Base-by-base conservation (phyloP, 1,139 yeast species). In the Candida tetrigidarum region DNA sequence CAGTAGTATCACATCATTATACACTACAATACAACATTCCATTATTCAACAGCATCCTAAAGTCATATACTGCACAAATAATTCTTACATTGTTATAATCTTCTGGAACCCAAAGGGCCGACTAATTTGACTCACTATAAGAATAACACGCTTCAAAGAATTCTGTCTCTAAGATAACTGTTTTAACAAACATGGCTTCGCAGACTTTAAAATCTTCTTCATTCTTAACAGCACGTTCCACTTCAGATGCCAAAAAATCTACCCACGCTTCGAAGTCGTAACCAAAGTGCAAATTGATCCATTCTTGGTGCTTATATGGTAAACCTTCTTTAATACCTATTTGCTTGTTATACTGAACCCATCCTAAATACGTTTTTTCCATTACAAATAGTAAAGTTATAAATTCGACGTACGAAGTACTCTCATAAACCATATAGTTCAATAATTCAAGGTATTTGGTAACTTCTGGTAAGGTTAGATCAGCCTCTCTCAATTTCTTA, bases 251-350 rank as follows among this genome's bases (percentile, higher is more conserved):
- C 40, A 80, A 61, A 47, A 79, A 78, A 2, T 60, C 49, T 6
- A 75, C 76, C 84, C 84, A 80, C 3, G 50, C 55, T 18, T 67
- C 60, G 53, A 81, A 74, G 23, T 60, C 73, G 10, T 63, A 62
- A 20, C 84, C 81, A 52, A 76, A 66, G 57, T 80, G 80, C 48
- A 80, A 58, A 49, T 62, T 63, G 35, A 79, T 72, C 84, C 84
- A 80, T 42, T 75, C 80, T 43, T 70, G 68, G 48, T 74, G 63
- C 51, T 75, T 77, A 64, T 74, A 77, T 23, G 65, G 64, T 29
- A 79, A 61, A 33, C 63, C 55, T 2, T 51, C 43, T 1, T 70
- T 63, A 8, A 66, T 55, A 1, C 46, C 43, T 1, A 55, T 58
- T 4, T 40, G 39, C 6, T 60, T 41, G 39, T 66, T 62, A 38